Evolutionary conservation across 2,329 filamentous ascomycete species (phyloP).

Genomic region (Botrytis elliptica): DNA sequence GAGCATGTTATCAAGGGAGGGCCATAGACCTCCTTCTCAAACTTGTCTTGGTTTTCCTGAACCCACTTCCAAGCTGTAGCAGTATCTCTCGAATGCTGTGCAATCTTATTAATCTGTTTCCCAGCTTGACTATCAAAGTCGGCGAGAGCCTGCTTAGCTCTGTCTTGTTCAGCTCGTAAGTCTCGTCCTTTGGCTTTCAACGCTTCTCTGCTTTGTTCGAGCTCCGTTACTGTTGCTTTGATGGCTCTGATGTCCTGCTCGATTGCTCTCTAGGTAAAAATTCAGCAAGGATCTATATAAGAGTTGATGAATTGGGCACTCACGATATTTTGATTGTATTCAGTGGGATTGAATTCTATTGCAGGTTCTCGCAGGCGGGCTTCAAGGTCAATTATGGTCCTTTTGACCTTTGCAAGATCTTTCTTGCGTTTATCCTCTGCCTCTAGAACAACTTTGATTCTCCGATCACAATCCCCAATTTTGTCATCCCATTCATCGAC

Average conservation of each 20-base stretch:
- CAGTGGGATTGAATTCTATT: conserved; percentile 64
- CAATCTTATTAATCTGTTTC: conserved; percentile 67
- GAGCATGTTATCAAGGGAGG: conserved; percentile 65
- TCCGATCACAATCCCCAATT: conserved; percentile 43
- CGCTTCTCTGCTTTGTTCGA: conserved; percentile 33
- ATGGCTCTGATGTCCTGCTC: conserved; percentile 57
- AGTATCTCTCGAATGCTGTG: conserved; percentile 59
- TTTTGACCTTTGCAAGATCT: conserved; percentile 51
- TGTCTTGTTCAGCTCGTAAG: conserved; percentile 43
- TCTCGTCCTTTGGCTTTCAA: conserved; percentile 39
- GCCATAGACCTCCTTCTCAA: conserved; percentile 62
- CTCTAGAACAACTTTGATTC: conserved; percentile 52
- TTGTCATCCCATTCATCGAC: conserved; percentile 45
- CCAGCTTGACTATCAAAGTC: conserved; percentile 72
- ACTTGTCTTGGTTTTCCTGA: conserved; percentile 61
- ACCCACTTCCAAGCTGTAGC: conserved; percentile 79
- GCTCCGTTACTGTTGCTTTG: conserved; percentile 41
- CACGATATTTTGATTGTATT: conserved; percentile 73
- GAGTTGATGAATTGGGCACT: conserved; percentile 38
- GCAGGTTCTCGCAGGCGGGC: conserved; percentile 61
- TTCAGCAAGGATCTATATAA: neutral
- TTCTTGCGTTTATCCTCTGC: conserved; percentile 49
- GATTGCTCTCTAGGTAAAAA: conserved; percentile 50
- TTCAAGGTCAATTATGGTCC: conserved; percentile 62
- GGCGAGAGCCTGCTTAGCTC: conserved; percentile 50